Percentiles rank a stretch among this genome's conserved stretches.
Conservation (phyloP, 2,329 filamentous ascomycete species). For the Scedosporium apiospermum region DNA sequence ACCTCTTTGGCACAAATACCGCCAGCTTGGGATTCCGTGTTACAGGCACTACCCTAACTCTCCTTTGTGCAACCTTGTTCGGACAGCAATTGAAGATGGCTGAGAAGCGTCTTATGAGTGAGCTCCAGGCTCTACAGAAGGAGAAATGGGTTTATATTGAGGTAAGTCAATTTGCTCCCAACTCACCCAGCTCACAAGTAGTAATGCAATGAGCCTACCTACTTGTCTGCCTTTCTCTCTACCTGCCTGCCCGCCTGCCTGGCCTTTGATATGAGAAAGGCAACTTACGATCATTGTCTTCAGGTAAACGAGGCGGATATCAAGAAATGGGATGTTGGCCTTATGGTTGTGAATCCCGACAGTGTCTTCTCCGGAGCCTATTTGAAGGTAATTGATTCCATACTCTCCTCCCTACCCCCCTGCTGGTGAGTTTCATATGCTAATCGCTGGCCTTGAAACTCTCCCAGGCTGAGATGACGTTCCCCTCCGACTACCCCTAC, state of each 20-base stretch:
- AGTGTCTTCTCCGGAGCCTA: conserved; percentile 90
- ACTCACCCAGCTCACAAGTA: neutral
- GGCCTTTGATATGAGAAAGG: neutral
- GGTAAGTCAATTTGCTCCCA: conserved; percentile 34
- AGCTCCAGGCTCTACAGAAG: conserved; percentile 71
- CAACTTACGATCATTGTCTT: conserved; percentile 1
- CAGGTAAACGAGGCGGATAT: conserved; percentile 75
- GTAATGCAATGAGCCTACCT: no score
- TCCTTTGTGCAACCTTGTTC: neutral
- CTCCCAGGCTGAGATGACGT: conserved; percentile 69
- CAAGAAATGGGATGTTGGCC: conserved; percentile 75
- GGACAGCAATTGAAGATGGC: conserved; percentile 24
- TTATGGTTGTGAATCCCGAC: conserved; percentile 89
- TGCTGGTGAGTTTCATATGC: neutral
- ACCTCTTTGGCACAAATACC: no score
- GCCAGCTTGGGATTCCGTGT: neutral
- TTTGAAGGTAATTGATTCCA: conserved; percentile 49
- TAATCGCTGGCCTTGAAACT: neutral
- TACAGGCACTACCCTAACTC: neutral
- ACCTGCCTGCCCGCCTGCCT: neutral
- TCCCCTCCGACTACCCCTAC: conserved; percentile 83
- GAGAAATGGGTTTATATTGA: conserved; percentile 94
- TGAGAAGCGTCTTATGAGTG: conserved; percentile 77
- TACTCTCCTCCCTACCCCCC: neutral
- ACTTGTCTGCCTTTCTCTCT: no score